Percentiles rank a stretch among this genome's conserved stretches.
These are phyloP conservation scores for Aspergillus amoenus DNA, from an alignment of 2,329 filamentous ascomycete genomes.

Conservation along the genomic window DNA sequence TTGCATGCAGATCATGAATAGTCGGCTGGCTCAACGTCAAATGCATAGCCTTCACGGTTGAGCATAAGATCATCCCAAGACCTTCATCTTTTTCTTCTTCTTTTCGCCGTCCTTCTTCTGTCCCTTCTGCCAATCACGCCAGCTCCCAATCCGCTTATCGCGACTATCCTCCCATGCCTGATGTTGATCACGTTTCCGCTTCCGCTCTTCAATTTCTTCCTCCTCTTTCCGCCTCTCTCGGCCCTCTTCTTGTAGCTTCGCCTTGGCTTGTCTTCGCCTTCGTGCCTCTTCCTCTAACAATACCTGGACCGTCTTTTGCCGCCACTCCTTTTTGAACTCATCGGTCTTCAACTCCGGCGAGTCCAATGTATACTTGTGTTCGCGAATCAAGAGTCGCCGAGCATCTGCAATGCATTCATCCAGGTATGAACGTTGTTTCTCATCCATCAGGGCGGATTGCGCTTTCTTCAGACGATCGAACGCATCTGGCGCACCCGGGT, in stretches of 20 bases:
- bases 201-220: conserved; percentile 75
- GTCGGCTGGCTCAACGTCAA: not conserved
- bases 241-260: conserved; percentile 94
- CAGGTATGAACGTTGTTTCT: conserved; percentile 81
- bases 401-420: conserved; percentile 97
- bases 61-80: conserved; percentile 38
- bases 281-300: conserved; percentile 91
- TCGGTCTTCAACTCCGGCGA: conserved; percentile 77
- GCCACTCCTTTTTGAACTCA: conserved; percentile 82
- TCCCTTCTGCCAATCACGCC: conserved; percentile 84
- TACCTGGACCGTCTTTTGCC: conserved; percentile 84
- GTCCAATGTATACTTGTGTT: conserved; percentile 90
- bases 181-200: conserved; percentile 87
- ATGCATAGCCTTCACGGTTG: not conserved
- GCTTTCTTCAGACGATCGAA: conserved; percentile 97
- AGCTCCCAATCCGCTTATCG: conserved; percentile 88
- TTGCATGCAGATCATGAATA: not conserved
- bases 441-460: conserved; percentile 85
- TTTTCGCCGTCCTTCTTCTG: conserved; percentile 53
- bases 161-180: conserved; percentile 92
- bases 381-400: conserved; percentile 88
- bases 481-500: conserved; percentile 85
- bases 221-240: conserved; percentile 83
- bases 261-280: conserved; percentile 80
- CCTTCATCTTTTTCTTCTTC: conserved; percentile 63